These are phyloP conservation scores for Vanderwaltozyma polyspora DNA, from an alignment of 805 yeast genomes.

Conservation along the genomic window DNA sequence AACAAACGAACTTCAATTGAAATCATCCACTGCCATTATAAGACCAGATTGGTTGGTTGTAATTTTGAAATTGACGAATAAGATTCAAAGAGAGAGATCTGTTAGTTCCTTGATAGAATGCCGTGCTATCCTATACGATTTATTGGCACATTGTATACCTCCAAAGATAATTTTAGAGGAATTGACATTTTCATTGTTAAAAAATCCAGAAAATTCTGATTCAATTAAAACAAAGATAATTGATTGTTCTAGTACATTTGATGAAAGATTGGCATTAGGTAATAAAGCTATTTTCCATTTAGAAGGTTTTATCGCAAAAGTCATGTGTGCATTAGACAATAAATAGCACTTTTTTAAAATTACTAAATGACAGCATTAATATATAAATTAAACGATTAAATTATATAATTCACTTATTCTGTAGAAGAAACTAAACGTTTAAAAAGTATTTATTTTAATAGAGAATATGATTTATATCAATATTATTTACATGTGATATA, in stretches of 20 bases:
- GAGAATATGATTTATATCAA: neutral
- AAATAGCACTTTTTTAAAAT: too few relatives aligned
- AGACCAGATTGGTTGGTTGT: conserved; percentile 88
- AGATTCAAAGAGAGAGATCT: conserved; percentile 48
- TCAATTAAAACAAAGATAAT: conserved; percentile 31
- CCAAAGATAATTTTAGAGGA: conserved; percentile 67
- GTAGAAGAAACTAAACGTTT: too few relatives aligned
- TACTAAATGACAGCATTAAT: too few relatives aligned
- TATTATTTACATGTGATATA: conserved; percentile 1
- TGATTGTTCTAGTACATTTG: conserved; percentile 54
- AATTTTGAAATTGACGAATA: conserved; percentile 49
- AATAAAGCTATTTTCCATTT: conserved; percentile 84
- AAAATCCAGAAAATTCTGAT: conserved; percentile 12
- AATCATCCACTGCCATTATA: conserved; percentile 39
- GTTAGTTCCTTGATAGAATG: conserved; percentile 47
- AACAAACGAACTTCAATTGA: conserved; percentile 46
- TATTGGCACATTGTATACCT: conserved; percentile 89
- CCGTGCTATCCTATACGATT: conserved; percentile 65
- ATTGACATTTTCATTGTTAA: conserved; percentile 37
- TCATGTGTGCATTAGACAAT: conserved; percentile 64
- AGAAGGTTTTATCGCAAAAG: conserved; percentile 85
- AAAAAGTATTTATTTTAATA: too few relatives aligned
- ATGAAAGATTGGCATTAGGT: conserved; percentile 80
- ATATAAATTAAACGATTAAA: neutral
- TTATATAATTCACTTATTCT: too few relatives aligned